These are phyloP conservation scores for Biscogniauxia marginata DNA, from an alignment of 2,329 filamentous ascomycete species.

Conservation along the genomic window DNA sequence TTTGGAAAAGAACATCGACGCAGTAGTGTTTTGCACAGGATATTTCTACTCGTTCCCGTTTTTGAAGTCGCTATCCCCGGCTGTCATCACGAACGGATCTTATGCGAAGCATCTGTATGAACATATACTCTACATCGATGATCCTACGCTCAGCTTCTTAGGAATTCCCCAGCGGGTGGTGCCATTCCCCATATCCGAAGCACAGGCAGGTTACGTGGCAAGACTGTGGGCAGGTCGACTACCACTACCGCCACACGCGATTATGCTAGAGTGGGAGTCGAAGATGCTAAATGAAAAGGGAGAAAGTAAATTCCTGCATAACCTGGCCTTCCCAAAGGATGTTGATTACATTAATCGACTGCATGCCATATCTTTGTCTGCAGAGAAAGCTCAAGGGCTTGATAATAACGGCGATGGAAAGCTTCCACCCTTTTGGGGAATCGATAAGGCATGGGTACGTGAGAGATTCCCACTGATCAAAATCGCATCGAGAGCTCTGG, in stretches of 20 bases:
- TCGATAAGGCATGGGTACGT: slow-evolving; percentile 40
- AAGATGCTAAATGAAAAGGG: slow-evolving; percentile 40
- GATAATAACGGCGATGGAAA: slow-evolving; percentile 39
- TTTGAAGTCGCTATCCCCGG: slow-evolving; percentile 35
- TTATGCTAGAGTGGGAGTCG: slow-evolving; percentile 64
- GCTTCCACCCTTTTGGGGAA: slow-evolving; percentile 39
- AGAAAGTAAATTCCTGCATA: slow-evolving; percentile 35
- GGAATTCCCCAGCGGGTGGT: slow-evolving; percentile 67
- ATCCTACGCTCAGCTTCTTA: slow-evolving; percentile 66
- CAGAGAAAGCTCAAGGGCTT: slow-evolving; percentile 28
- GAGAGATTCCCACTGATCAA: slow-evolving; percentile 42
- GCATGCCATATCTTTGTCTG: slow-evolving; percentile 46
- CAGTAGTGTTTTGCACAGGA: slow-evolving; percentile 67
- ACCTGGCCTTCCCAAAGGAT: slow-evolving; percentile 50
- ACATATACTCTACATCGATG: slow-evolving; percentile 65
- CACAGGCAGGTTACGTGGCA: slow-evolving; percentile 65
- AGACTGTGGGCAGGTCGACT: slow-evolving; percentile 65
- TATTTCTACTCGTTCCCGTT: slow-evolving; percentile 70
- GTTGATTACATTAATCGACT: slow-evolving; percentile 60
- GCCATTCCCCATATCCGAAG: slow-evolving; percentile 67
- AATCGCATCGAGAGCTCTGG: slow-evolving; percentile 36
- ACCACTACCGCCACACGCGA: slow-evolving; percentile 47
- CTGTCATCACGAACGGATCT: slow-evolving; percentile 58
- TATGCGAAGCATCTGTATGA: slow-evolving; percentile 62
- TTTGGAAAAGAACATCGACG: slow-evolving; percentile 56